These are phyloP conservation scores for Barbarea vulgaris DNA, from an alignment of 345 rosid genomes.

Conservation along the genomic window DNA sequence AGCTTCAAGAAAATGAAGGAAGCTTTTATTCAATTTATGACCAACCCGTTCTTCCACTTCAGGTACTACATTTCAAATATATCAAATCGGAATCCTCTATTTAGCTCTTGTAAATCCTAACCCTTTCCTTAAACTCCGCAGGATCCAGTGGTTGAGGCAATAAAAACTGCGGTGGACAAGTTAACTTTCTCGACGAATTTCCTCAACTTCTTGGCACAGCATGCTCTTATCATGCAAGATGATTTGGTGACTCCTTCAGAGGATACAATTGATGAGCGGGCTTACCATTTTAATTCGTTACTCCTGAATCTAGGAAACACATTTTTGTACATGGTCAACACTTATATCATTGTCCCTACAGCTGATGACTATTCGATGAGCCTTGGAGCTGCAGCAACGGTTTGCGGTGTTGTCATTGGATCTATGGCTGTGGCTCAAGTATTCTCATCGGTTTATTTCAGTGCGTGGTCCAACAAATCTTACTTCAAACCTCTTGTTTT, in stretches of 20 bases:
- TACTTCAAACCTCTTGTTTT: conserved; percentile 95
- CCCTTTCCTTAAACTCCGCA: conserved; percentile 31
- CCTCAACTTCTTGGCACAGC: conserved; percentile 89
- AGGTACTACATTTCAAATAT: conserved; percentile 47
- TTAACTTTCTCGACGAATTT: conserved; percentile 78
- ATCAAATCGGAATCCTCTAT: background rate
- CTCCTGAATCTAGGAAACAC: conserved; percentile 83
- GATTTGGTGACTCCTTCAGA: conserved; percentile 80
- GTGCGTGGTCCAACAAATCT: conserved; percentile 97
- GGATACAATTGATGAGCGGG: conserved; percentile 66
- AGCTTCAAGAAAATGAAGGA: conserved; percentile 95
- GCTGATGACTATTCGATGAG: conserved; percentile 92
- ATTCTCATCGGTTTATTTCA: conserved; percentile 95
- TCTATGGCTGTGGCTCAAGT: conserved; percentile 99
- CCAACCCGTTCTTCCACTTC: conserved; percentile 79
- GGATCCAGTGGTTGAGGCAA: conserved; percentile 85
- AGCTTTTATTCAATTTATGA: conserved; percentile 94
- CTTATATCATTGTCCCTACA: conserved; percentile 91
- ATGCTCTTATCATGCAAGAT: conserved; percentile 97
- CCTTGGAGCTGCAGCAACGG: conserved; percentile 98
- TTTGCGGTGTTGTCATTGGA: conserved; percentile 97
- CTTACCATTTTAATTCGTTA: conserved; percentile 87
- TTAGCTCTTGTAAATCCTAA: background rate
- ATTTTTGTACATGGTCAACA: conserved; percentile 94
- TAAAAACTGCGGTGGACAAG: conserved; percentile 90